A percentile compares a stretch with the other conserved stretches of the same genome.
These are phyloP conservation scores for Geosmithia flava DNA, from an alignment of 2,329 filamentous ascomycete genomes.

Conservation along the genomic window DNA sequence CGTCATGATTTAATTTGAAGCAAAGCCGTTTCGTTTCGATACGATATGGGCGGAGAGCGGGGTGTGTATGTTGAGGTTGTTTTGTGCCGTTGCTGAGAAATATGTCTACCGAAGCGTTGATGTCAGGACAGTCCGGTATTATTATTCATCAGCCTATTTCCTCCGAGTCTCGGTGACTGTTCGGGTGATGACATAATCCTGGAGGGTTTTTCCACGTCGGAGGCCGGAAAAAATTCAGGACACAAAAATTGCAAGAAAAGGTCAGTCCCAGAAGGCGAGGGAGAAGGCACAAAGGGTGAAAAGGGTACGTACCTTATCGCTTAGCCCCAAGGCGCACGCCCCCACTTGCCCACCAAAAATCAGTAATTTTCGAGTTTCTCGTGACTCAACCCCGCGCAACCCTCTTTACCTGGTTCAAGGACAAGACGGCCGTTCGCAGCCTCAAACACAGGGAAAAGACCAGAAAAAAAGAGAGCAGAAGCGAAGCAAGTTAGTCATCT, in stretches of 20 bases:
- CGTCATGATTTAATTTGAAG: slow-evolving; percentile 12
- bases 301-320: slow-evolving; percentile 11
- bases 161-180: background rate
- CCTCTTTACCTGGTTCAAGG: background rate
- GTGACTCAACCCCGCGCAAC: slow-evolving; percentile 22
- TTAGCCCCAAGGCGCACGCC: slow-evolving; percentile 24
- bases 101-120: slow-evolving; percentile 1
- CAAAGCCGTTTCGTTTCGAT: background rate
- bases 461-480: slow-evolving; percentile 4
- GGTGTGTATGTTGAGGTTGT: background rate
- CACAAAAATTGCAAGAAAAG: slow-evolving; percentile 1
- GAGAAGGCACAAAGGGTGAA: slow-evolving; percentile 1
- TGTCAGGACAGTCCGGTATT: background rate
- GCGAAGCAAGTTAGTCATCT: background rate
- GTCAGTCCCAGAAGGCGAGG: background rate
- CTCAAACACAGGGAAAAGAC: background rate
- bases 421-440: background rate
- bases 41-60: background rate
- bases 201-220: background rate
- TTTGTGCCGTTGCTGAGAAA: slow-evolving; percentile 17
- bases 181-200: slow-evolving; percentile 1
- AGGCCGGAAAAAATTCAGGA: slow-evolving; percentile 4
- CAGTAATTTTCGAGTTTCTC: slow-evolving; percentile 23
- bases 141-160: slow-evolving; percentile 3
- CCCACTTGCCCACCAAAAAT: slow-evolving; percentile 28